Conservation (phyloP, 2,329 filamentous ascomycete species). For the Fusarium sterilihyphosum region DNA sequence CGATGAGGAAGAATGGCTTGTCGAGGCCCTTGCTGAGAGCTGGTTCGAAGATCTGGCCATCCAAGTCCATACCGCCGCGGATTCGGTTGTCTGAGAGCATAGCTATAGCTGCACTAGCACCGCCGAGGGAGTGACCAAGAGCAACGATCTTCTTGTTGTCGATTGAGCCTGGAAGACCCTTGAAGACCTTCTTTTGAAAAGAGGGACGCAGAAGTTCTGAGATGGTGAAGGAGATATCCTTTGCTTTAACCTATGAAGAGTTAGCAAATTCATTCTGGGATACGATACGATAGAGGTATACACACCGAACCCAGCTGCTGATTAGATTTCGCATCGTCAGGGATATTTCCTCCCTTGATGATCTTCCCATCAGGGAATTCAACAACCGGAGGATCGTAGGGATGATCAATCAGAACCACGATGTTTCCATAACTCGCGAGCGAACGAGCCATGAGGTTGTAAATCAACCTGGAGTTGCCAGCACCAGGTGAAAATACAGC, state of each 20-base stretch:
- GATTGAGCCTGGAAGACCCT: constrained; percentile 37
- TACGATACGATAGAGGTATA: rapidly evolving
- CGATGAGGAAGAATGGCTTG: constrained; percentile 47
- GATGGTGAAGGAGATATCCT: constrained; percentile 52
- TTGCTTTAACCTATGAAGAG: constrained; percentile 43
- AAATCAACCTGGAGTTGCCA: constrained; percentile 54
- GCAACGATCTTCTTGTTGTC: constrained; percentile 46
- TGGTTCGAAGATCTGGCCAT: constrained; percentile 50
- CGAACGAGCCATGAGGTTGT: constrained; percentile 55
- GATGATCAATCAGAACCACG: constrained; percentile 60
- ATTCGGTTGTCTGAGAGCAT: constrained; percentile 47
- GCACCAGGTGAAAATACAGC: constrained; percentile 57
- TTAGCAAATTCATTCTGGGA: rapidly evolving
- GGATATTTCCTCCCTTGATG: constrained; percentile 19
- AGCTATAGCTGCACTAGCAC: constrained; percentile 49
- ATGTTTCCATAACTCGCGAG: constrained; percentile 58
- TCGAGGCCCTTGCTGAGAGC: constrained; percentile 42
- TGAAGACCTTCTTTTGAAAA: constrained; percentile 24
- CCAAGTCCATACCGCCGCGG: constrained; percentile 52
- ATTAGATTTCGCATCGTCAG: constrained; percentile 10
- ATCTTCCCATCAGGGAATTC: constrained; percentile 57
- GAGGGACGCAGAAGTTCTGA: constrained; percentile 43
- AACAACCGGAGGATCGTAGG: constrained; percentile 56
- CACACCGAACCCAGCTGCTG: constrained; percentile 34
- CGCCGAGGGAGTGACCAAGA: constrained; percentile 54